Percentiles rank a stretch among this genome's conserved stretches.
These are phyloP conservation scores for Comarum palustre DNA, from an alignment of 306 rosid genomes.

Conservation along the genomic window DNA sequence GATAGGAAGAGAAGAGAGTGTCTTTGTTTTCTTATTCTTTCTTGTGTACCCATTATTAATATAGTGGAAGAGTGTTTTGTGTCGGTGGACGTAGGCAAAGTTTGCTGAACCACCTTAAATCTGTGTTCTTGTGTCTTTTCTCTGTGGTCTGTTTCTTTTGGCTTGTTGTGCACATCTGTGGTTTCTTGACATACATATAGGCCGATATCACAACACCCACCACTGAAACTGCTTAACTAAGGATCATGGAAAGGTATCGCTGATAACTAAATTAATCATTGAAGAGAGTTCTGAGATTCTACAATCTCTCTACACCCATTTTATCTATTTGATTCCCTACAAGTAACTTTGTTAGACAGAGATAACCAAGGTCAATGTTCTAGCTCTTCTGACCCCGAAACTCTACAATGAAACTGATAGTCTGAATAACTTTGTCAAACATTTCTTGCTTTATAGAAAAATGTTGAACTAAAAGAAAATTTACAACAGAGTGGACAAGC, in stretches of 20 bases:
- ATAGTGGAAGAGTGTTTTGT: too few species aligned
- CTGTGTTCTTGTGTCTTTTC: too few species aligned
- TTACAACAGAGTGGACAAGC: not conserved
- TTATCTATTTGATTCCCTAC: not conserved
- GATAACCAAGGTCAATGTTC: not conserved
- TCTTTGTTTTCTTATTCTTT: too few species aligned
- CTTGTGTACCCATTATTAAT: too few species aligned
- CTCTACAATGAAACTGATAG: not conserved
- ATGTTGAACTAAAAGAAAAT: not conserved
- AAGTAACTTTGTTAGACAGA: not conserved
- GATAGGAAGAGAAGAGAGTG: too few species aligned
- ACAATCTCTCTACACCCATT: not conserved
- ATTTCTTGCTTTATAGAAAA: not conserved
- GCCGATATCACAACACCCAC: too few species aligned
- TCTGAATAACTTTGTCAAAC: not conserved
- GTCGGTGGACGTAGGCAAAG: too few species aligned
- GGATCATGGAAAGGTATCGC: not conserved
- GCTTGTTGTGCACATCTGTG: too few species aligned
- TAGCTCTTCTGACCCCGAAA: not conserved
- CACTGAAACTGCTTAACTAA: not conserved
- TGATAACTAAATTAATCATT: not conserved
- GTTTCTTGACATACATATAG: too few species aligned
- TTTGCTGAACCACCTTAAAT: too few species aligned
- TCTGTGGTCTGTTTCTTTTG: too few species aligned
- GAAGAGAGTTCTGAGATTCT: not conserved